phyloP scores from a whole-genome alignment of 2,329 filamentous ascomycete species.

The Sporothrix protearum region DNA sequence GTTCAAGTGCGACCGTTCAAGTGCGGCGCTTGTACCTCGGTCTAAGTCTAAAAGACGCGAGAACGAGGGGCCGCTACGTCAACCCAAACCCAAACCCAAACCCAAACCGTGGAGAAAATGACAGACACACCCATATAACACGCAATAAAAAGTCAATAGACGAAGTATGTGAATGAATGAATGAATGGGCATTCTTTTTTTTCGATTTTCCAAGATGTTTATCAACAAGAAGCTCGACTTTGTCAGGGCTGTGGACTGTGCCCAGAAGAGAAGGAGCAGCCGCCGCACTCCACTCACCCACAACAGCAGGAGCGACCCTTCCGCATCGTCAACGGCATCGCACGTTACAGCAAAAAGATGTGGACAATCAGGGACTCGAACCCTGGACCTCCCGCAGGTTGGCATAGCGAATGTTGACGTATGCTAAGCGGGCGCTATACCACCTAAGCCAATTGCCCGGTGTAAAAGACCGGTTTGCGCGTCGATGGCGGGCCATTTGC shows the following conservation, averaged over 20 bases:
- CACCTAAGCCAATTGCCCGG: conserved; percentile 27
- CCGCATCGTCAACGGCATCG: not conserved
- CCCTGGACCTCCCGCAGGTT: conserved; percentile 27
- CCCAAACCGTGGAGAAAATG: not conserved
- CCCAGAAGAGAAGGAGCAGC: not conserved
- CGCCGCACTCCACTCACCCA: not conserved
- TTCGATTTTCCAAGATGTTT: not conserved
- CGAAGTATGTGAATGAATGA: not conserved
- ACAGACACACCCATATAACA: not conserved
- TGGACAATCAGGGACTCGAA: conserved; percentile 26
- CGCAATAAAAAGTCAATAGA: not conserved
- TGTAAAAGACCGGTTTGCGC: conserved; percentile 6
- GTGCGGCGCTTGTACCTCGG: conserved; percentile 7
- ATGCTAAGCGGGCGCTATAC: conserved; percentile 27
- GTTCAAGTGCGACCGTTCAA: not conserved
- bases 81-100: too few species aligned
- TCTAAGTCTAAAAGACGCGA: not conserved
- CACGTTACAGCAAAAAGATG: conserved; percentile 6
- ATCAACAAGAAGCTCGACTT: too few species aligned
- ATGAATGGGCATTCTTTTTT: not conserved
- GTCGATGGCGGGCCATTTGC: not conserved
- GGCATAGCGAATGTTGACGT: conserved; percentile 15
- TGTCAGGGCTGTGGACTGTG: not conserved
- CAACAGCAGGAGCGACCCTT: not conserved
- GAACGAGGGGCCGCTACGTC: not conserved